Conservation (phyloP, 139 green algal species). For the Eudorina sp. region DNA sequence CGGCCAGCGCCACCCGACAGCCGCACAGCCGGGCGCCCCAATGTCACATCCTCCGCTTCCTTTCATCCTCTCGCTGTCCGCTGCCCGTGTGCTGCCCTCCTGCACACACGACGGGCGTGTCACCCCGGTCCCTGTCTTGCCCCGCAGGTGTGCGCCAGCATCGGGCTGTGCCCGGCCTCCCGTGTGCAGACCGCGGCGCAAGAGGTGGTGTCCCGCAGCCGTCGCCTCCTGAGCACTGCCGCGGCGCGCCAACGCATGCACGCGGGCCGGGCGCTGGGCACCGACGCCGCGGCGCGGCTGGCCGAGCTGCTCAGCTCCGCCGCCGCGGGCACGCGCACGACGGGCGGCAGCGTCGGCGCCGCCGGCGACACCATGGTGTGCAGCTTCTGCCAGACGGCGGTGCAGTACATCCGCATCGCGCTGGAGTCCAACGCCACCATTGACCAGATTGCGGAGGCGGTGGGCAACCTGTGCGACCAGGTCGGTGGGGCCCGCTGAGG, state of each 20-base stretch:
- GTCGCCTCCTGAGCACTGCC: neutral
- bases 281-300: neutral
- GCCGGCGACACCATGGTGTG: conserved; percentile 35
- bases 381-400: conserved; percentile 84
- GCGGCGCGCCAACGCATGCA: too few relatives aligned
- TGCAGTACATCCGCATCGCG: conserved; percentile 86
- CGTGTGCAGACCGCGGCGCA: neutral
- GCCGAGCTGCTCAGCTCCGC: neutral
- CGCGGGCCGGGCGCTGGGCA: too few relatives aligned
- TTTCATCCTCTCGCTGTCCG: too few relatives aligned
- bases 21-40: too few relatives aligned
- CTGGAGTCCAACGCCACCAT: conserved; percentile 87
- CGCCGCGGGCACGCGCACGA: neutral
- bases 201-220: neutral
- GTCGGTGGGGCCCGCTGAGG: too few relatives aligned
- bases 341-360: neutral
- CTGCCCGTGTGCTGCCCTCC: neutral
- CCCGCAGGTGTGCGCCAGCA: conserved; percentile 76
- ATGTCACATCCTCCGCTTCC: too few relatives aligned
- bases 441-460: conserved; percentile 59
- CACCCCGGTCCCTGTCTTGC: too few relatives aligned
- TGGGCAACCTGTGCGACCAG: conserved; percentile 70
- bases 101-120: too few relatives aligned
- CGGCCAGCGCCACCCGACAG: too few relatives aligned
- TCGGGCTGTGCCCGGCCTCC: conserved; percentile 72